These are phyloP conservation scores for Candida stauntonica DNA, from an alignment of 805 yeast species.

Conservation along the genomic window DNA sequence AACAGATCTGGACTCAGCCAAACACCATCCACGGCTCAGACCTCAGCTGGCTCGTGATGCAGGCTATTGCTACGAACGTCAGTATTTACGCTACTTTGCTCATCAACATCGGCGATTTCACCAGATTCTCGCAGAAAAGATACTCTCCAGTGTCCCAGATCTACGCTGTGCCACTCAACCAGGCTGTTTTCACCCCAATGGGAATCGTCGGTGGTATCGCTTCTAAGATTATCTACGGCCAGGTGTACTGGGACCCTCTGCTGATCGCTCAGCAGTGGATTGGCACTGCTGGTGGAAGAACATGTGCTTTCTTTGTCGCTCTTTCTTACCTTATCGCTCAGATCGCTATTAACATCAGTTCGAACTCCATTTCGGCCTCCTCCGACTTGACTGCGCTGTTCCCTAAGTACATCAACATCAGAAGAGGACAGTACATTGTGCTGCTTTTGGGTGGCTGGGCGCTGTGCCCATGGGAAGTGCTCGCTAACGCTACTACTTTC, in stretches of 20 bases:
- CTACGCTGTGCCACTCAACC: constrained; percentile 15
- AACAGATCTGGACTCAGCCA: constrained; percentile 8
- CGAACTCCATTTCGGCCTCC: constrained; percentile 64
- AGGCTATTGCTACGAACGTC: constrained; percentile 7
- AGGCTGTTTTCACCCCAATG: constrained; percentile 15
- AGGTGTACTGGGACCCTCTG: constrained; percentile 19
- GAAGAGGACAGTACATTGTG: constrained; percentile 38
- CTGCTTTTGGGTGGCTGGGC: constrained; percentile 17
- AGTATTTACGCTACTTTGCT: constrained; percentile 15
- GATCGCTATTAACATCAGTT: constrained; percentile 69
- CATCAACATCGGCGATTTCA: constrained; percentile 15
- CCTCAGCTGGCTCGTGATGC: constrained; percentile 9
- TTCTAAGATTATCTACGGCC: constrained; percentile 17
- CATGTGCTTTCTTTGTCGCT: constrained; percentile 71
- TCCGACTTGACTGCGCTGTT: constrained; percentile 62
- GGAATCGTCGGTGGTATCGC: constrained; percentile 17
- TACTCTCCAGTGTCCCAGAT: constrained; percentile 13
- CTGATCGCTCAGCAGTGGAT: constrained; percentile 16
- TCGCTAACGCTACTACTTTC: constrained; percentile 14
- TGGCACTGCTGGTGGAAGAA: constrained; percentile 48
- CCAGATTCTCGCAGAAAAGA: constrained; percentile 11
- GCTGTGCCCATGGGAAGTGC: constrained; percentile 16
- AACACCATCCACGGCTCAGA: constrained; percentile 6
- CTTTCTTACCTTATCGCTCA: constrained; percentile 69
- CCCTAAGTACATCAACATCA: constrained; percentile 60